Percentiles rank a stretch among this genome's conserved stretches.
Conservation (phyloP, 2,329 filamentous ascomycete genomes). For the Curvularia lunata region DNA sequence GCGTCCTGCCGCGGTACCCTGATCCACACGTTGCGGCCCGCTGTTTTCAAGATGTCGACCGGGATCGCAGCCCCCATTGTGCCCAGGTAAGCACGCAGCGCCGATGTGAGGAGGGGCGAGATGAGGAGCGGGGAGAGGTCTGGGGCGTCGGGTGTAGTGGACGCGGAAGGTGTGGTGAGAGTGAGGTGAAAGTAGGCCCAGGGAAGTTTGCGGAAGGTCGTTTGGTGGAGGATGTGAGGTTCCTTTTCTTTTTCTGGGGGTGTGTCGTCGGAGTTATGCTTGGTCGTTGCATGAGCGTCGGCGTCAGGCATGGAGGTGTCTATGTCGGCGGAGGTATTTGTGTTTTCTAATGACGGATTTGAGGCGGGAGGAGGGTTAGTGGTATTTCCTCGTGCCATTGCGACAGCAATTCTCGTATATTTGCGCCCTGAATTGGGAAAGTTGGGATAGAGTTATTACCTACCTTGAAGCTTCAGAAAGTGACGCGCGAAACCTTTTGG, state of each 20-base stretch:
- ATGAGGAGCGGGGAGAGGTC: conserved; percentile 64
- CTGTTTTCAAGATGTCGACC: conserved; percentile 69
- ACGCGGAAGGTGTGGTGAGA: conserved; percentile 32
- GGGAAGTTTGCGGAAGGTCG: conserved; percentile 49
- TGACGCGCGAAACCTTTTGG: conserved; percentile 28
- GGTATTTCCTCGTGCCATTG: not conserved
- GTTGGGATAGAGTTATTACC: not conserved
- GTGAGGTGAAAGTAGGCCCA: conserved; percentile 54
- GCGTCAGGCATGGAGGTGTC: conserved; percentile 4
- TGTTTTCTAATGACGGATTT: not conserved
- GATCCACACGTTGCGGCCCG: conserved; percentile 29
- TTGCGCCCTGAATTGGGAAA: not conserved
- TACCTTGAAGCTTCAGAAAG: not conserved
- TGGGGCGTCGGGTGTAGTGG: not conserved
- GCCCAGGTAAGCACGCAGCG: conserved; percentile 73
- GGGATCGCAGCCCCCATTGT: conserved; percentile 69
- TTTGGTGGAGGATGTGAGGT: conserved; percentile 36
- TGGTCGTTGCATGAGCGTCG: not conserved
- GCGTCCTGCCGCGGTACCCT: conserved; percentile 38
- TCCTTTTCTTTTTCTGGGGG: conserved; percentile 1
- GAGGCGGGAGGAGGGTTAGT: fast-evolving
- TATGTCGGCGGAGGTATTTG: not conserved
- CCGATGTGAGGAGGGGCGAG: conserved; percentile 67
- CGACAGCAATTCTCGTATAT: not conserved
- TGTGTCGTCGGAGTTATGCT: conserved; percentile 23